These are phyloP conservation scores for Coemansia sp. DNA, from an alignment of 192 early-diverging fungal species.

Conservation along the genomic window DNA sequence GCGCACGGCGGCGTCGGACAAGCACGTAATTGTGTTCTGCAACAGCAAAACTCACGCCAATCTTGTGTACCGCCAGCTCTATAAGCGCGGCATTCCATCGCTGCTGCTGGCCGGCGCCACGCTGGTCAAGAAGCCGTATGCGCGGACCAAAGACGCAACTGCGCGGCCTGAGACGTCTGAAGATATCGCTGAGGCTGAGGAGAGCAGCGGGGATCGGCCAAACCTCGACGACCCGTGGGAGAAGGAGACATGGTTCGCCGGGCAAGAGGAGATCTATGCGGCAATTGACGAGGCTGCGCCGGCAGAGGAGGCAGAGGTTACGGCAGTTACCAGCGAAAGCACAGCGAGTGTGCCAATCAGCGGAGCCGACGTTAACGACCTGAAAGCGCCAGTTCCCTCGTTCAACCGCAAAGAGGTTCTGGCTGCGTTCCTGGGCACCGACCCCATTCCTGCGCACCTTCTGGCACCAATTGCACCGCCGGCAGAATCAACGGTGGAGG, in stretches of 20 bases:
- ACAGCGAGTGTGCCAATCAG: constrained; percentile 14
- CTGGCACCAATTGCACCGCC: constrained; percentile 12
- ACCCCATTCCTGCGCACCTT: constrained; percentile 37
- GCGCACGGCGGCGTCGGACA: constrained; percentile 63
- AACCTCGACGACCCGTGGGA: constrained; percentile 31
- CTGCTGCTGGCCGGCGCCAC: constrained; percentile 55
- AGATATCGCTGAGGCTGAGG: not conserved
- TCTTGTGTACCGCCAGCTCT: constrained; percentile 57
- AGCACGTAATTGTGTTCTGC: constrained; percentile 83
- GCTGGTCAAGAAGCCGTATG: not conserved
- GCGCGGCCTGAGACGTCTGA: not conserved
- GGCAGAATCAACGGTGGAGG: not conserved
- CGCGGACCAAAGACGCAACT: not conserved
- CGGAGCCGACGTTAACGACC: constrained; percentile 22
- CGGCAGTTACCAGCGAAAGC: constrained; percentile 3
- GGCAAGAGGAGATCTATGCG: constrained; percentile 11
- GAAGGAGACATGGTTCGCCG: constrained; percentile 27
- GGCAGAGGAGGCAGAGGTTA: constrained; percentile 7
- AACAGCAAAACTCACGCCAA: constrained; percentile 69
- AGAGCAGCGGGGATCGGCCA: not conserved
- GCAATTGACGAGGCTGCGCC: constrained; percentile 4
- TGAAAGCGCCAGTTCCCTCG: constrained; percentile 28
- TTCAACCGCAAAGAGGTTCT: constrained; percentile 43
- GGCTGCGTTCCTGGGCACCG: constrained; percentile 16
- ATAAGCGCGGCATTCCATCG: constrained; percentile 55